Conservation (phyloP, 257 asterid species). For the Scutellaria baicalensis region DNA sequence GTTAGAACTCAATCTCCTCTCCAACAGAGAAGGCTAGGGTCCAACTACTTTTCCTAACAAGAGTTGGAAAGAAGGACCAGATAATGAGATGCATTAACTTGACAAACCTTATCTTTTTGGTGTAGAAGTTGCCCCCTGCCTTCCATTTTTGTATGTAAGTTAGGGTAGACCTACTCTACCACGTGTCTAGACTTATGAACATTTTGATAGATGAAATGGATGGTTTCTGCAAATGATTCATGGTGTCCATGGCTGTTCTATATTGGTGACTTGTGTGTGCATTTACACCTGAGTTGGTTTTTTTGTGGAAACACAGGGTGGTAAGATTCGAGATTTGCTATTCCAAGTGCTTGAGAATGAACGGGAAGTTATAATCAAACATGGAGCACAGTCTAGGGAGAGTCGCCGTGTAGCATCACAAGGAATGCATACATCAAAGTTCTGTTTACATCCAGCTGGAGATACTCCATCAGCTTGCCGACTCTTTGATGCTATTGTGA, state of each 20-base stretch:
- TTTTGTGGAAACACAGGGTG: conserved; percentile 52
- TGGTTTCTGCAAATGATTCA: not conserved
- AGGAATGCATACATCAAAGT: conserved; percentile 91
- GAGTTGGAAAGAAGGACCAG: not conserved
- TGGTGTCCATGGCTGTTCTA: not conserved
- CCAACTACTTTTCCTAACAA: no score
- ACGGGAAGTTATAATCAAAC: conserved; percentile 66
- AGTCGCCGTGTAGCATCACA: conserved; percentile 85
- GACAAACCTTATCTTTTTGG: not conserved
- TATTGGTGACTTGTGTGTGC: not conserved
- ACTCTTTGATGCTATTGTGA: conserved; percentile 94
- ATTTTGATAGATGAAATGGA: not conserved
- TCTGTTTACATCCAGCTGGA: conserved; percentile 98
- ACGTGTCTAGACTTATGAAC: not conserved
- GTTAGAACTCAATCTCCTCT: no score
- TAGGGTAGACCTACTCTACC: not conserved
- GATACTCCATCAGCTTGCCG: conserved; percentile 99
- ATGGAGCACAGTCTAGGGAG: conserved; percentile 94
- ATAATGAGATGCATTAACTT: not conserved
- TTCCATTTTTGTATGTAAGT: not conserved
- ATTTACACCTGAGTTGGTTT: not conserved
- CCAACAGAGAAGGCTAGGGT: no score
- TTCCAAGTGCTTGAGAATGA: conserved; percentile 90
- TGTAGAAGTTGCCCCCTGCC: not conserved
- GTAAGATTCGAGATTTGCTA: conserved; percentile 83